These are phyloP conservation scores for Teunomyces aglyptinius DNA, from an alignment of 805 yeast species.

Conservation along the genomic window DNA sequence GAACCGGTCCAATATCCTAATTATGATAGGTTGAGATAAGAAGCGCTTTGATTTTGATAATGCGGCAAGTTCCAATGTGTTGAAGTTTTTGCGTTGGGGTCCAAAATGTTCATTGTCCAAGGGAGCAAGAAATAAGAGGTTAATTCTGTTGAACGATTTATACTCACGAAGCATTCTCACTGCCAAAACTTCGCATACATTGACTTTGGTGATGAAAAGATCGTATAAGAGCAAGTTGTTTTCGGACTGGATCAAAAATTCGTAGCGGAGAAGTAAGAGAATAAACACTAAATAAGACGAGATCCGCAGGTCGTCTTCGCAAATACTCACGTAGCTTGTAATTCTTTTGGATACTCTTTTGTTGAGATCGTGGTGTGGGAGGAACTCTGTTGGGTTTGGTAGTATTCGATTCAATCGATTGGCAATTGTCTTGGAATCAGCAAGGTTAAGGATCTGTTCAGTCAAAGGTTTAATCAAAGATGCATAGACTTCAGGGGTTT, in stretches of 20 bases:
- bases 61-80: slow-evolving; percentile 50
- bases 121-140: slow-evolving; percentile 47
- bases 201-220: slow-evolving; percentile 44
- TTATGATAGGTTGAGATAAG: slow-evolving; percentile 51
- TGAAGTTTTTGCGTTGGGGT: slow-evolving; percentile 26
- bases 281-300: slow-evolving; percentile 30
- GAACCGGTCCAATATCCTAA: slow-evolving; percentile 45
- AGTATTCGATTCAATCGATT: slow-evolving; percentile 33
- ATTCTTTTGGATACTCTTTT: slow-evolving; percentile 9
- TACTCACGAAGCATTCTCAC: slow-evolving; percentile 48
- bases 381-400: slow-evolving; percentile 15
- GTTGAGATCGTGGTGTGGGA: slow-evolving; percentile 20
- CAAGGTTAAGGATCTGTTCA: slow-evolving; percentile 36
- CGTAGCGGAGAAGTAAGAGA: slow-evolving; percentile 34
- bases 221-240: slow-evolving; percentile 37
- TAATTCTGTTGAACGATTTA: slow-evolving; percentile 41
- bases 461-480: slow-evolving; percentile 48
- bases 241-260: slow-evolving; percentile 39
- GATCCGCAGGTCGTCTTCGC: slow-evolving; percentile 15
- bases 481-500: slow-evolving; percentile 49
- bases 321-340: slow-evolving; percentile 5
- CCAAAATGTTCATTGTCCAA: slow-evolving; percentile 34
- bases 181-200: slow-evolving; percentile 53
- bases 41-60: slow-evolving; percentile 52
- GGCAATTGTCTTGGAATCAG: slow-evolving; percentile 34